Evolutionary conservation across 305 asterid genomes (phyloP), one percentile per base, ranked within the genome.

Genomic region (Fraxinus nigra): DNA sequence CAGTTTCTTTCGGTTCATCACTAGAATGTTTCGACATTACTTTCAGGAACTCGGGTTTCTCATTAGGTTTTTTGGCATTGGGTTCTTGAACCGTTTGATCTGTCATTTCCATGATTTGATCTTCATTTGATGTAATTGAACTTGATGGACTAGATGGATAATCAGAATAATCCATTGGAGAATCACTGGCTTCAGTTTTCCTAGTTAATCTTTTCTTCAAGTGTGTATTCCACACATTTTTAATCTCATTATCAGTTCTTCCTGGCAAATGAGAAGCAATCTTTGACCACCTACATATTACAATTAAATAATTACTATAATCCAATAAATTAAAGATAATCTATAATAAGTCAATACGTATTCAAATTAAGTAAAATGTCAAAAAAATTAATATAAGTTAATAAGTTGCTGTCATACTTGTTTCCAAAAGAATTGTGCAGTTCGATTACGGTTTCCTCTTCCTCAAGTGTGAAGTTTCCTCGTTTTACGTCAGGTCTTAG

Each of bases 231-330:
- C 97, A 93, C 8, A 91, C 90, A 16, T 93, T 93, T 77, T 93
- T 93, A 10, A 93, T 89, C 89, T 93, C 97, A 2, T 93, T 93
- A 65, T 93, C 97, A 0, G 97, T 93, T 87, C 97, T 89, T 84
- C 97, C 97, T 0, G 94, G 94, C 35, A 93, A 82, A 69, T 82
- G 74, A 14, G 95, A 88, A n/a, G 97, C 95, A 51, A 93, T 93
- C 75, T 86, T 88, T 2, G 97, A 93, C 97, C 97, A 92, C 86
- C 97, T 91, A 81, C 77, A 37, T 46, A 40, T 56, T 8, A 2
- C n/a, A 26, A 74, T 48, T 7, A 7, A 63, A 43, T 18, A 11
- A 75, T 10, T 5, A 24, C 10, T 33, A 20, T 79, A 34, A 14
- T 38, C 26, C 22, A 69, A 16, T 22, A 13, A 34, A 34, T 16